Conservation (phyloP, 2,329 filamentous ascomycete genomes). For the Claviceps arundinis region DNA sequence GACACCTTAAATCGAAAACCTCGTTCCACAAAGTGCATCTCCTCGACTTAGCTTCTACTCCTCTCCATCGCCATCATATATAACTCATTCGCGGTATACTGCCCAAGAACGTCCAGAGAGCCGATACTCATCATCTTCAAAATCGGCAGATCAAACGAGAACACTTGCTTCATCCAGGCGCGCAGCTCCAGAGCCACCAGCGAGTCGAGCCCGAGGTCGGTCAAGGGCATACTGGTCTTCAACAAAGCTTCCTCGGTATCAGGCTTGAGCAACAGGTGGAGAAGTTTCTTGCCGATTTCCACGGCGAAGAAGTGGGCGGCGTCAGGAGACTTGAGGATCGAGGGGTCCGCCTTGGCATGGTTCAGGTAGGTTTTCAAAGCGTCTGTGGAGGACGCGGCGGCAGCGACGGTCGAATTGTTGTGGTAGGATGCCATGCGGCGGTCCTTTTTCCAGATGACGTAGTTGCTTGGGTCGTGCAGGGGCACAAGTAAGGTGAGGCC, state of each 20-base stretch:
- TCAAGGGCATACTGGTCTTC: constrained; percentile 1
- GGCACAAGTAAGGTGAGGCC: constrained; percentile 9
- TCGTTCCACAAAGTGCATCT: no score
- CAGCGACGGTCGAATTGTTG: neutral
- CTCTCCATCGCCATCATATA: no score
- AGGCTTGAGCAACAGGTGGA: constrained; percentile 8
- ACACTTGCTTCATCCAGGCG: constrained; percentile 10
- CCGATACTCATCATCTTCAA: constrained; percentile 11
- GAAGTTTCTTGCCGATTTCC: constrained; percentile 9
- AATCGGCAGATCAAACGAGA: constrained; percentile 11
- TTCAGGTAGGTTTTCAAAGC: neutral
- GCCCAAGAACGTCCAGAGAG: constrained; percentile 6
- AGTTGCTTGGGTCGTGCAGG: constrained; percentile 6
- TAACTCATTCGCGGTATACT: neutral
- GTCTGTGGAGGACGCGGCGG: neutral
- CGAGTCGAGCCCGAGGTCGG: constrained; percentile 12
- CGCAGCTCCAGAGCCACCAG: constrained; percentile 13
- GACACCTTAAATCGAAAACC: no score
- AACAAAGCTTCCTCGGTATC: constrained; percentile 2
- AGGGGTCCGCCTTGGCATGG: neutral
- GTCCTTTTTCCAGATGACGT: constrained; percentile 11
- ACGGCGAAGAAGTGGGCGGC: constrained; percentile 1
- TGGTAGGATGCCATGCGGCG: constrained; percentile 11
- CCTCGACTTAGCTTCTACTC: no score
- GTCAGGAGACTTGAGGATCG: neutral